A percentile compares a stretch with the other conserved stretches of the same genome.
Conservation (phyloP, 768 basidiomycete genomes). For the Leccinum sublutescens region DNA sequence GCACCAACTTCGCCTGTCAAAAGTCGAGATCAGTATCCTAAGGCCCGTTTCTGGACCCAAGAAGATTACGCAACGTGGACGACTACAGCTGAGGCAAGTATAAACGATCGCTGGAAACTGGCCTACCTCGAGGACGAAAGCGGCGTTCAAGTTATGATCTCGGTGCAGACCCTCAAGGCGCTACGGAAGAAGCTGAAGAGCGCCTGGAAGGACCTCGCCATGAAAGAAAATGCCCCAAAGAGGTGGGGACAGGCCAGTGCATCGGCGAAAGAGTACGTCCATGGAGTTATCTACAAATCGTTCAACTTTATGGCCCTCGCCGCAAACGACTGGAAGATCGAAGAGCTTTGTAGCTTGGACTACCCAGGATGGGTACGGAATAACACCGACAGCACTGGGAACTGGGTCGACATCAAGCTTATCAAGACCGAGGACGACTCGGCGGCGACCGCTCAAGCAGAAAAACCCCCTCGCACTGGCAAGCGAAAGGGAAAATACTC, state of each 20-base stretch:
- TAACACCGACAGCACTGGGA: not conserved
- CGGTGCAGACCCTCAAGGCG: not conserved
- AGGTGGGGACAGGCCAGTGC: not conserved
- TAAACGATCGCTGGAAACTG: not conserved
- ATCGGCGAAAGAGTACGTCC: not conserved
- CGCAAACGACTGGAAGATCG: not conserved
- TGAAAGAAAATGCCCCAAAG: not conserved
- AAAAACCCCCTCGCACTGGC: not conserved
- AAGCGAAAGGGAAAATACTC: not conserved
- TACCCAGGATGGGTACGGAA: not conserved
- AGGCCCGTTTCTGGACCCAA: not conserved
- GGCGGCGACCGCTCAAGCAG: not conserved
- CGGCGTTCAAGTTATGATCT: not conserved
- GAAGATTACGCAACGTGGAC: not conserved
- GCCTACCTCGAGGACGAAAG: not conserved
- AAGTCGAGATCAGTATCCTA: not conserved
- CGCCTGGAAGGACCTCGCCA: not conserved
- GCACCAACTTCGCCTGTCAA: not conserved
- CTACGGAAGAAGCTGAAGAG: not conserved
- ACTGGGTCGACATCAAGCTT: not conserved
- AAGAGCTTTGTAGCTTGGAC: not conserved
- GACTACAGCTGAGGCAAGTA: not conserved
- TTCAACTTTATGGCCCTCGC: not conserved
- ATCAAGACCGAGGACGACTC: not conserved
- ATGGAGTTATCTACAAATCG: not conserved